A percentile compares a stretch with the other conserved stretches of the same genome.
These are phyloP conservation scores for Chytriomyces hyalinus DNA, from an alignment of 192 early-diverging fungal genomes.

Conservation along the genomic window DNA sequence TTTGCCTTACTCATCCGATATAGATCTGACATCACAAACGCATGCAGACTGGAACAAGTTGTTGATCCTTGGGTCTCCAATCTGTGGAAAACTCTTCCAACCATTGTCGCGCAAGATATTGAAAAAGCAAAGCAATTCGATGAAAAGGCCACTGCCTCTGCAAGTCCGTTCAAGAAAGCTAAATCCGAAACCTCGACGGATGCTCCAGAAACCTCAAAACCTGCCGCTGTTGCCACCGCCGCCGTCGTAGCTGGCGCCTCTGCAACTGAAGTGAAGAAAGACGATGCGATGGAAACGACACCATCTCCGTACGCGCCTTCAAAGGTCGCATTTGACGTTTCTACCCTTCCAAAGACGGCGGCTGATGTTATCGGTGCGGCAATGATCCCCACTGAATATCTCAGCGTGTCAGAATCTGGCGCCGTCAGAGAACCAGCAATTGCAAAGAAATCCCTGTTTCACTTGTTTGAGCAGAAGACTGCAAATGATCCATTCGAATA, in stretches of 20 bases:
- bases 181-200: background rate
- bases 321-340: background rate
- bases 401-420: background rate
- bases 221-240: background rate
- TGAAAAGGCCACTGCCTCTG: constrained; percentile 15
- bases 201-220: background rate
- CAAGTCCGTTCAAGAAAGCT: constrained; percentile 4
- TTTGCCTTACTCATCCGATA: background rate
- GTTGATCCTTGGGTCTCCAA: constrained; percentile 93
- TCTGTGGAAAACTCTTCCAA: constrained; percentile 74
- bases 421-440: background rate
- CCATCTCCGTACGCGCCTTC: constrained; percentile 9
- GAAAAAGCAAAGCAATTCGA: constrained; percentile 36
- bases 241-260: background rate
- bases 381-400: constrained; percentile 3
- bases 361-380: constrained; percentile 9
- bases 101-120: constrained; percentile 52
- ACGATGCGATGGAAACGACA: background rate
- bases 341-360: background rate
- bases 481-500: constrained; percentile 23
- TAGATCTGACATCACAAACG: too few relatives aligned
- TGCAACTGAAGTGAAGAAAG: background rate
- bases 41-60: constrained; percentile 72
- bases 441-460: constrained; percentile 9
- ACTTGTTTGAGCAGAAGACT: background rate